Percentiles rank a stretch among this genome's conserved stretches.
Conservation (phyloP, 164 flowering plant genomes). For the Berberis vulgaris region DNA sequence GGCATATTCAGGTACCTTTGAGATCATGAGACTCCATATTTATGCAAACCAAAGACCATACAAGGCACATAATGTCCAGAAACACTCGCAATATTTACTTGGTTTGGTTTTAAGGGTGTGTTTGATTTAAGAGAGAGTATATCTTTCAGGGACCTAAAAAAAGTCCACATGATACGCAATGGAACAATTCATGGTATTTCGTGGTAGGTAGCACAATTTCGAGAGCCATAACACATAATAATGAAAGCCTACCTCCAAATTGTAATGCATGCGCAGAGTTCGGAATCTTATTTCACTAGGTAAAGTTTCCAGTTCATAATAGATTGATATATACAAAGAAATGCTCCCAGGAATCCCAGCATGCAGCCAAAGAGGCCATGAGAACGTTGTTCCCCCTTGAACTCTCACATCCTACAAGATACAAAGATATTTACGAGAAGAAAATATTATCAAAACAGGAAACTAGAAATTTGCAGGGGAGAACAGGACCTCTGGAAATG, state of each 20-base stretch:
- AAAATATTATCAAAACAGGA: not conserved
- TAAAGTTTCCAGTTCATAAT: slow-evolving; percentile 77
- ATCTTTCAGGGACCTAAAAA: no score
- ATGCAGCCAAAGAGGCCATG: slow-evolving; percentile 87
- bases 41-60: no score
- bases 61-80: no score
- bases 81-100: no score
- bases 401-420: slow-evolving; percentile 45
- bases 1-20: no score
- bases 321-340: slow-evolving; percentile 53
- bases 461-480: not conserved
- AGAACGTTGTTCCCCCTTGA: slow-evolving; percentile 45
- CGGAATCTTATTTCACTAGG: slow-evolving; percentile 65
- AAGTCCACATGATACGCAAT: no score
- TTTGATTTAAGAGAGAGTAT: no score
- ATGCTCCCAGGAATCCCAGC: slow-evolving; percentile 68
- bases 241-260: slow-evolving; percentile 47
- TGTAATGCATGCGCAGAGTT: slow-evolving; percentile 58
- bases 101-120: no score
- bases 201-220: no score
- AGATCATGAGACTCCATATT: no score
- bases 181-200: not conserved
- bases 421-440: slow-evolving; percentile 3
- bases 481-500: slow-evolving; percentile 70
- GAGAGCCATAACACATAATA: not conserved